These are phyloP conservation scores for Apophysomyces variabilis DNA, from an alignment of 371 early-diverging fungal genomes.

Conservation along the genomic window DNA sequence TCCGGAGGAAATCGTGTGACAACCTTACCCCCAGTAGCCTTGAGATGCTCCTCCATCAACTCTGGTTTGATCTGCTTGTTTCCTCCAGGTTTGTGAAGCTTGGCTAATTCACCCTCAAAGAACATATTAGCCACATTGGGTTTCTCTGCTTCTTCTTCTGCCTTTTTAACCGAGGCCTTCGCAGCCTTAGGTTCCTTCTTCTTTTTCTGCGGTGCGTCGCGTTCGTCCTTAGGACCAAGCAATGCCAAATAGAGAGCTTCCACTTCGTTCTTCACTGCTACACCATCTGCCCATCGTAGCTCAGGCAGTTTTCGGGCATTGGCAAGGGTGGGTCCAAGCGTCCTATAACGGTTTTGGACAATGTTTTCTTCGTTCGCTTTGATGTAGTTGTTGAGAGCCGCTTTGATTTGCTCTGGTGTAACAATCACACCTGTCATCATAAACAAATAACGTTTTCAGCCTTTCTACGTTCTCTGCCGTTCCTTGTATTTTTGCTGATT, in stretches of 20 bases:
- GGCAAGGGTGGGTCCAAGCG: slow-evolving; percentile 77
- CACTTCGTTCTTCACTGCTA: slow-evolving; percentile 82
- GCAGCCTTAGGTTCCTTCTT: slow-evolving; percentile 61
- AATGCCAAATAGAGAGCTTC: slow-evolving; percentile 83
- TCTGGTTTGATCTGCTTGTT: slow-evolving; percentile 96
- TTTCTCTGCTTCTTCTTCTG: slow-evolving; percentile 54
- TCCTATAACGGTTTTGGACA: slow-evolving; percentile 82
- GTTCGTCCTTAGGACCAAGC: slow-evolving; percentile 95
- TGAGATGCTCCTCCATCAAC: slow-evolving; percentile 92
- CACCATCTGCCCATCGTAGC: slow-evolving; percentile 92
- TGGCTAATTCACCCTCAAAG: slow-evolving; percentile 91
- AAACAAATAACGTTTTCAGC: background rate
- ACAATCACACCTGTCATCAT: slow-evolving; percentile 71
- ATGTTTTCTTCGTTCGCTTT: slow-evolving; percentile 72
- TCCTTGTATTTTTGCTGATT: background rate
- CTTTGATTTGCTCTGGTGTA: slow-evolving; percentile 69
- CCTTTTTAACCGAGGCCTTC: slow-evolving; percentile 32
- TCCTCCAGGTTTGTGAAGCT: slow-evolving; percentile 96
- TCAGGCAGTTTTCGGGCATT: slow-evolving; percentile 67
- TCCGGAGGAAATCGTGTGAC: slow-evolving; percentile 99
- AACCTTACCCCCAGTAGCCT: slow-evolving; percentile 94
- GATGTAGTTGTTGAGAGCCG: slow-evolving; percentile 61
- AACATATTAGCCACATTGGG: slow-evolving; percentile 62
- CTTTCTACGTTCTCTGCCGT: background rate
- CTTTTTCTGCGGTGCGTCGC: slow-evolving; percentile 80